Conservation (phyloP, 2,329 filamentous ascomycete species). For the Trichoderma cornu-damae region DNA sequence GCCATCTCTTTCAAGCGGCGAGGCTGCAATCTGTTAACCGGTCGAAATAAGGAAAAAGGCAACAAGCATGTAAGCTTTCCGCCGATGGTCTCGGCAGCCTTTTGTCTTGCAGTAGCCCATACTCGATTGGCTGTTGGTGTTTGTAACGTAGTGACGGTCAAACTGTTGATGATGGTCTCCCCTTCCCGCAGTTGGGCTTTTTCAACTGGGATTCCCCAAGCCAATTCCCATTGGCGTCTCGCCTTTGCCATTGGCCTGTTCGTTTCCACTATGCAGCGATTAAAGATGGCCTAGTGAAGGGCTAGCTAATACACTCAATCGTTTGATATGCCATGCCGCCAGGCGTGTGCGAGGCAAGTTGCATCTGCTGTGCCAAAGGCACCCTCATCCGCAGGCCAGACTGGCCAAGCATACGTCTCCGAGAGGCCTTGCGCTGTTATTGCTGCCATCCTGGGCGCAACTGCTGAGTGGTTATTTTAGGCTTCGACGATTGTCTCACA, state of each 20-base stretch:
- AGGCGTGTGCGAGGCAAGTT: neutral
- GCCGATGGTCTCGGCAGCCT: neutral
- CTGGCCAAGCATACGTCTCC: neutral
- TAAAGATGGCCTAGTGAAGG: neutral
- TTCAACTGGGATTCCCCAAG: neutral
- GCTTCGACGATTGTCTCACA: slow-evolving; percentile 13
- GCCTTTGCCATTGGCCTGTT: neutral
- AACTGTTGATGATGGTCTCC: neutral
- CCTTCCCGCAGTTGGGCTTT: neutral
- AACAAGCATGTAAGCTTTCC: neutral
- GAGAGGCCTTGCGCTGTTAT: neutral
- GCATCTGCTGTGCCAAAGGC: neutral
- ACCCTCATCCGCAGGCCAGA: neutral
- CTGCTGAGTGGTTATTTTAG: slow-evolving; percentile 11
- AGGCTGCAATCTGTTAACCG: neutral
- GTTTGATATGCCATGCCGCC: neutral
- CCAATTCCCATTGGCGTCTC: neutral
- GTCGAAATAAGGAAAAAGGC: neutral
- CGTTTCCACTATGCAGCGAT: neutral
- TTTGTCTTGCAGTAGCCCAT: neutral
- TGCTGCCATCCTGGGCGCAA: neutral
- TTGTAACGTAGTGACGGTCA: too few relatives aligned
- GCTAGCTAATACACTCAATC: too few relatives aligned
- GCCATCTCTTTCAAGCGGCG: neutral
- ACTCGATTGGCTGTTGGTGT: neutral